A percentile compares a stretch with the other conserved stretches of the same genome.
phyloP scores from a whole-genome alignment of 345 rosid genomes.

The Viola odorata region DNA sequence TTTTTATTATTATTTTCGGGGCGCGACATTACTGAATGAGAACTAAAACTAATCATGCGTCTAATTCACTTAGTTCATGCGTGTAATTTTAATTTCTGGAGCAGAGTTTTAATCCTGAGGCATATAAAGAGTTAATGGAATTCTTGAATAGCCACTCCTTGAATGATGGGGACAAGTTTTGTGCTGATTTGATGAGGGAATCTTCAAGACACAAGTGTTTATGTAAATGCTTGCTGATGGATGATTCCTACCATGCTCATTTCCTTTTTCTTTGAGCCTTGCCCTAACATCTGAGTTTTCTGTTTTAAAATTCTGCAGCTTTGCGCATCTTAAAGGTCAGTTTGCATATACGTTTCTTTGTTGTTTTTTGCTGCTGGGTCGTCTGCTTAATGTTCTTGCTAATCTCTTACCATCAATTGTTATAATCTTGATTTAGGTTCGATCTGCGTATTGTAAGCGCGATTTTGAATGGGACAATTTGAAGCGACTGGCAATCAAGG shows the following conservation, averaged over 20 bases:
- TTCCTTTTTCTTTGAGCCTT: neutral
- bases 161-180: constrained; percentile 78
- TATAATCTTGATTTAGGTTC: constrained; percentile 39
- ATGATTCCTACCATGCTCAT: neutral
- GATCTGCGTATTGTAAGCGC: constrained; percentile 70
- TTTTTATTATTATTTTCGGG: no score
- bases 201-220: constrained; percentile 64
- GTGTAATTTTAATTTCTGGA: constrained; percentile 9
- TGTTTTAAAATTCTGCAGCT: constrained; percentile 30
- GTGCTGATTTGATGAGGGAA: constrained; percentile 64
- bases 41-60: no score
- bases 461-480: constrained; percentile 89
- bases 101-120: constrained; percentile 84
- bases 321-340: constrained; percentile 72
- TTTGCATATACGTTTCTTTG: neutral
- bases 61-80: no score
- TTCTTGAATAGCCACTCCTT: constrained; percentile 50
- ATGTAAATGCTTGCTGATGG: constrained; percentile 29
- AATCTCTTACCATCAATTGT: neutral
- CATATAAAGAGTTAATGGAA: constrained; percentile 59
- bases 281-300: neutral
- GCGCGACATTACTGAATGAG: no score
- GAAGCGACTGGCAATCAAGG: constrained; percentile 51
- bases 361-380: neutral
- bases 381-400: neutral